A percentile compares a stretch with the other conserved stretches of the same genome.
Evolutionary conservation across 2,329 filamentous ascomycete species (phyloP).

Genomic region (Botrytis aclada): DNA sequence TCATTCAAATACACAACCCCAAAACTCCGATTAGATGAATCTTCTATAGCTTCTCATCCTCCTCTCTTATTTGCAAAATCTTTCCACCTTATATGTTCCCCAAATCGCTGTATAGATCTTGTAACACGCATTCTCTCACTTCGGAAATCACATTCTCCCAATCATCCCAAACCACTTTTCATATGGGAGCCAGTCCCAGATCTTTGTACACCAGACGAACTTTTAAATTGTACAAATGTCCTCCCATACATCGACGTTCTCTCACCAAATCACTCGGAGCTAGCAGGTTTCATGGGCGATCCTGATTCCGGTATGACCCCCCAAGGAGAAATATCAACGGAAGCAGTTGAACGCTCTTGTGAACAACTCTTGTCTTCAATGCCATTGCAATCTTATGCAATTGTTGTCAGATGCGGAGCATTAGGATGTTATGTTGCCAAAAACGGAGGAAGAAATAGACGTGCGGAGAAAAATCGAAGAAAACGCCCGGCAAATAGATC

Average conservation of each 20-base stretch:
- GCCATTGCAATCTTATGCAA: constrained; percentile 61
- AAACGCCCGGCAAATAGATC: constrained; percentile 37
- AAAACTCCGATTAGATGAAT: constrained; percentile 75
- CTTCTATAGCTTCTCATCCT: constrained; percentile 57
- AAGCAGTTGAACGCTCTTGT: constrained; percentile 55
- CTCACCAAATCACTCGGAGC: constrained; percentile 82
- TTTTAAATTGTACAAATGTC: constrained; percentile 62
- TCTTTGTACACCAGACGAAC: constrained; percentile 69
- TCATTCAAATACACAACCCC: constrained; percentile 86
- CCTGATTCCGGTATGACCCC: constrained; percentile 41
- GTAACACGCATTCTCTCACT: constrained; percentile 66
- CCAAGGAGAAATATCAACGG: constrained; percentile 47
- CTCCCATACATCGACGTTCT: constrained; percentile 60
- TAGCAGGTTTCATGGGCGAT: constrained; percentile 77
- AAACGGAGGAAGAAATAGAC: constrained; percentile 34
- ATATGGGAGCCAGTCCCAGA: constrained; percentile 97
- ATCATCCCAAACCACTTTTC: constrained; percentile 61
- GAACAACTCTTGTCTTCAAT: constrained; percentile 62
- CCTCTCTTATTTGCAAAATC: constrained; percentile 67
- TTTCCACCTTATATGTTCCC: constrained; percentile 86
- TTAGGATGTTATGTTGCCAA: constrained; percentile 65
- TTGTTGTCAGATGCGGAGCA: constrained; percentile 69
- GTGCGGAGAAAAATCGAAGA: constrained; percentile 24
- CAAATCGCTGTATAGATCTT: constrained; percentile 71
- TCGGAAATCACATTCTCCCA: constrained; percentile 43